Base-by-base conservation (phyloP, 2,329 filamentous ascomycete species). In the Aspergillus chevalieri region DNA sequence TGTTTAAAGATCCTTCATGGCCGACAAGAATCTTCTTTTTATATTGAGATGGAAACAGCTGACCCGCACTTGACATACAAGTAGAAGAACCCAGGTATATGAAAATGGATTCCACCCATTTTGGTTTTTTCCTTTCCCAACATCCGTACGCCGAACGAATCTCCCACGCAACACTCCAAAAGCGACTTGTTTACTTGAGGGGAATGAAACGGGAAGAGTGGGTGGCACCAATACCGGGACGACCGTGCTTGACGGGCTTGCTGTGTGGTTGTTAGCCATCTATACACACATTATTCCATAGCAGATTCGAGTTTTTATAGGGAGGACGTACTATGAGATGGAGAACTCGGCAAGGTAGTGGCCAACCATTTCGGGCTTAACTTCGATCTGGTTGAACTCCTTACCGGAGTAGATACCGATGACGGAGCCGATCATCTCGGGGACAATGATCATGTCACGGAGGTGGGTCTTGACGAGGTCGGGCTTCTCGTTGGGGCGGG, bases 181-280 rank as follows among this genome's bases (percentile, higher is more conserved):
- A 67, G 64, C 58, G 55, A 59, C 57, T 64, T 64, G 62, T 78
- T 84, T 96, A 97, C 84, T 98, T 98, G 78, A 98, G 87, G 78
- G 93, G 93, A 83, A 98, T 98, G 87, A 98, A 98, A 86, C 93
- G 90, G 78, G 93, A 98, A 82, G 92, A 97, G 88, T 98, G 91
- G 68, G 93, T 98, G 72, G 93, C 93, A 94, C 93, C 93, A 73
- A 98, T 98, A 97, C 93, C 93, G 73, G 93, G 93, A 78, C 93
- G 84, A 85, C 93, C 93, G 87, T 98, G 93, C 89, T 97, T 98
- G 86, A 98, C 93, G 72, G 93, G 93, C 82, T 91, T 91, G 89
- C 90, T 95, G 69, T 72, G 53, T 38, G 58, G 50, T 62, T 66
- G 77, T 87, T 74, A 86, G 82, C 9, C 15, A 41, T 41, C 17